A percentile compares a stretch with the other conserved stretches of the same genome.
Conservation (phyloP, 2,329 filamentous ascomycete genomes). For the Paecilomyces fulvus region DNA sequence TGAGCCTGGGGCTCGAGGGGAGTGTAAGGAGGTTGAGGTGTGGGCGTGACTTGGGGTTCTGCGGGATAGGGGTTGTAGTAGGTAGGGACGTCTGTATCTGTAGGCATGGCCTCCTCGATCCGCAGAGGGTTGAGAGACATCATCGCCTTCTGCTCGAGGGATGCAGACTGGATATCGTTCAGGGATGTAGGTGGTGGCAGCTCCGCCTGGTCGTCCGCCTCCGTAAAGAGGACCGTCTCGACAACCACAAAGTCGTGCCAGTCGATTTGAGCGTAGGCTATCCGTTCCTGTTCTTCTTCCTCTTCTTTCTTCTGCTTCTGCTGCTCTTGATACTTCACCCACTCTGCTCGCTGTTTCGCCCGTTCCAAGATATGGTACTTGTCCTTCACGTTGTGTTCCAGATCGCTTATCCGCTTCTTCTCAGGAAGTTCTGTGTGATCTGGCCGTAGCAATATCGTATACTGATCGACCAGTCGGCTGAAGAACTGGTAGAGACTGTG, state of each 20-base stretch:
- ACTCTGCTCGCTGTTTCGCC: slow-evolving; percentile 79
- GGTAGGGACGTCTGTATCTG: slow-evolving; percentile 52
- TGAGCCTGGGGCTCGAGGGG: slow-evolving; percentile 15
- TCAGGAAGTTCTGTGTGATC: slow-evolving; percentile 62
- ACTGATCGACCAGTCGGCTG: slow-evolving; percentile 85
- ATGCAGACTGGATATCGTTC: slow-evolving; percentile 86
- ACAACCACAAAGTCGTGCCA: slow-evolving; percentile 98
- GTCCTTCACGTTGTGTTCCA: slow-evolving; percentile 68
- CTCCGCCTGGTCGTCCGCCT: slow-evolving; percentile 75
- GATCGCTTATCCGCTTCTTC: slow-evolving; percentile 61
- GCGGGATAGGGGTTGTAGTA: slow-evolving; percentile 44
- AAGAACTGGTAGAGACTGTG: slow-evolving; percentile 97
- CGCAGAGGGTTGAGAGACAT: slow-evolving; percentile 75
- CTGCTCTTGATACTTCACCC: slow-evolving; percentile 71
- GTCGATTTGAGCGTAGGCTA: slow-evolving; percentile 77
- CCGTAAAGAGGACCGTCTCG: slow-evolving; percentile 87
- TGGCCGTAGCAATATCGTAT: slow-evolving; percentile 66
- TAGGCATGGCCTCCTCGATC: slow-evolving; percentile 92
- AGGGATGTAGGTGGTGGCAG: slow-evolving; percentile 84
- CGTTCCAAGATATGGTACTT: slow-evolving; percentile 71
- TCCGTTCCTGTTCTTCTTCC: slow-evolving; percentile 70
- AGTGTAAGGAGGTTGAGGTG: slow-evolving; percentile 16
- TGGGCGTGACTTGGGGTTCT: slow-evolving; percentile 29
- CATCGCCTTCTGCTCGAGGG: slow-evolving; percentile 87
- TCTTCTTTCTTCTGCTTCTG: slow-evolving; percentile 87